Percentiles rank a stretch among this genome's conserved stretches.
These are phyloP conservation scores for Euphorbia pulcherrima DNA, from an alignment of 345 rosid species.

Conservation along the genomic window DNA sequence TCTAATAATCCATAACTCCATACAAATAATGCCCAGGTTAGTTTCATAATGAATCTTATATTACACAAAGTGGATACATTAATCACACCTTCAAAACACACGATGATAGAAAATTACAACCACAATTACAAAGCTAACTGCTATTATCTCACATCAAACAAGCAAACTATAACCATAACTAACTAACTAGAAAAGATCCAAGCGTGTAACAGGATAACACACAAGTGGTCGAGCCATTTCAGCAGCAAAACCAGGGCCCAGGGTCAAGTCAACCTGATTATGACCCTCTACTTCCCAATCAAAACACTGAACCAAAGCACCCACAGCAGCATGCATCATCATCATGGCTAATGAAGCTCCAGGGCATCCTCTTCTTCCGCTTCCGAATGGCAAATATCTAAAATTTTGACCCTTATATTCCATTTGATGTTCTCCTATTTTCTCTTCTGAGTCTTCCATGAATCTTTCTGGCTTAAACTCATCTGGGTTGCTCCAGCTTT, in stretches of 20 bases:
- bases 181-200: neutral
- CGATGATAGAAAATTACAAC: too few species aligned
- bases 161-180: too few species aligned
- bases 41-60: neutral
- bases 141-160: too few species aligned
- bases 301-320: conserved; percentile 37
- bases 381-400: conserved; percentile 54
- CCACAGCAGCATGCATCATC: conserved; percentile 41
- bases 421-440: conserved; percentile 47
- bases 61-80: too few species aligned
- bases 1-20: too few species aligned
- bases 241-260: conserved; percentile 33
- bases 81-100: too few species aligned
- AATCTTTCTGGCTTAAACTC: conserved; percentile 41
- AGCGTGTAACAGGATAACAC: conserved; percentile 25
- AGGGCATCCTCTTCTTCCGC: conserved; percentile 55
- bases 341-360: conserved; percentile 55
- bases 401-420: conserved; percentile 58
- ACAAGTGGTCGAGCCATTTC: conserved; percentile 39
- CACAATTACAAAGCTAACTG: too few species aligned
- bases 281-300: conserved; percentile 35
- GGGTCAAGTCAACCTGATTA: conserved; percentile 29
- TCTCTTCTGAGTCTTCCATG: conserved; percentile 24
- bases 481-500: conserved; percentile 35
- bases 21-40: too few species aligned